These are phyloP conservation scores for Podila horticola DNA, from an alignment of 192 early-diverging fungal species.

Conservation along the genomic window DNA sequence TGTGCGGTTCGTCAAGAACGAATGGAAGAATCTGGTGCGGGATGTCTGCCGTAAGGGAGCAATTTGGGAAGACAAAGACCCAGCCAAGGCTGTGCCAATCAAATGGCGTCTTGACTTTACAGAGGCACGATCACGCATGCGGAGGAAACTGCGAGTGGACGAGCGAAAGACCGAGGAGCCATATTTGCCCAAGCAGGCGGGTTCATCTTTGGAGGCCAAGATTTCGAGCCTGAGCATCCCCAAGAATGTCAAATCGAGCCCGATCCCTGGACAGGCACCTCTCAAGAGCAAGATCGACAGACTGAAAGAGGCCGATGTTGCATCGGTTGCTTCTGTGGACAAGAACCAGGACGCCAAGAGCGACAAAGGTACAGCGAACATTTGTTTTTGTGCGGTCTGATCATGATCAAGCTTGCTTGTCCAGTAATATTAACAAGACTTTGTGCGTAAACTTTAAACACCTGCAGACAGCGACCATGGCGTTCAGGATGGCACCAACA, in stretches of 20 bases:
- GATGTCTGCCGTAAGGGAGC: conserved; percentile 69
- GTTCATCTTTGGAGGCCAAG: conserved; percentile 38
- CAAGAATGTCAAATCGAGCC: conserved; percentile 44
- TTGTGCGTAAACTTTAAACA: neutral
- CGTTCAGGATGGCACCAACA: conserved; percentile 11
- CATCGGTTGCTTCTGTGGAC: conserved; percentile 28
- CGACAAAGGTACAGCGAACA: conserved; percentile 19
- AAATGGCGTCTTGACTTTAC: conserved; percentile 70
- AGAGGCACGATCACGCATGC: conserved; percentile 60
- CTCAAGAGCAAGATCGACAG: conserved; percentile 32
- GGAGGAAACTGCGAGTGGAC: conserved; percentile 34
- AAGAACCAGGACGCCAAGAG: conserved; percentile 30
- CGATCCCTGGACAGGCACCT: conserved; percentile 9
- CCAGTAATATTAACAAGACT: too few species aligned
- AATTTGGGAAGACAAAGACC: conserved; percentile 65
- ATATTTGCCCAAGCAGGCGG: conserved; percentile 44
- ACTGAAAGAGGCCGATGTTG: conserved; percentile 39
- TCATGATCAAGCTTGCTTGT: too few species aligned
- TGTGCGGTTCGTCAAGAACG: conserved; percentile 65
- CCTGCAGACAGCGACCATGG: conserved; percentile 7
- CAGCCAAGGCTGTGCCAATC: conserved; percentile 18
- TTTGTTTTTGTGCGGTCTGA: neutral
- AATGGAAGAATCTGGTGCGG: conserved; percentile 66
- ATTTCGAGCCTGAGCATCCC: conserved; percentile 40
- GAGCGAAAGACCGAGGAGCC: conserved; percentile 47